Percentiles rank a stretch among this genome's conserved stretches.
These are phyloP conservation scores for Aphanoascus verrucosus DNA, from an alignment of 2,329 filamentous ascomycete species.

Conservation along the genomic window DNA sequence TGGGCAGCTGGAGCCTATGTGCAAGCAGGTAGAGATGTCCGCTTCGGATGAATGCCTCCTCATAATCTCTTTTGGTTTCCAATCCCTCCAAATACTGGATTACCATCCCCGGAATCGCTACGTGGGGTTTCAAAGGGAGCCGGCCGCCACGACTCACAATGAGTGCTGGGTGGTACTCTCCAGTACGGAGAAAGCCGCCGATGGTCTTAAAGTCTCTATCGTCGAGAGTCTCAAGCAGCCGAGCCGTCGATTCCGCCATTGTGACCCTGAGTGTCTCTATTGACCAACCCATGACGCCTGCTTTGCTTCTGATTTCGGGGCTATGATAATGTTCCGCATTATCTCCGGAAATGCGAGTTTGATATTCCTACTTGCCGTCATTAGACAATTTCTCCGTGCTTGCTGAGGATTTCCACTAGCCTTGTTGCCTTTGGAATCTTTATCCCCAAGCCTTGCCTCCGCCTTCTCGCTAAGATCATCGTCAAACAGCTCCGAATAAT, in stretches of 20 bases:
- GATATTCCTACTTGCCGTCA: neutral
- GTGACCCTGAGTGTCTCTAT: neutral
- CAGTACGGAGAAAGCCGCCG: conserved; percentile 4
- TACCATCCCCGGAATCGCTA: neutral
- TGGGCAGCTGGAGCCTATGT: conserved; percentile 4
- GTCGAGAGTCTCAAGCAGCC: neutral
- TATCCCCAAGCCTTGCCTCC: too few relatives aligned
- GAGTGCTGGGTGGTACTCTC: conserved; percentile 5
- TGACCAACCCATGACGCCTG: neutral
- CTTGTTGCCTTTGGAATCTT: too few relatives aligned
- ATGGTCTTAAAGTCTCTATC: neutral
- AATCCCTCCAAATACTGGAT: conserved; percentile 11
- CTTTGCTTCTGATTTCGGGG: neutral
- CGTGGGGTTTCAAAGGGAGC: neutral
- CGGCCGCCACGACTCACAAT: neutral
- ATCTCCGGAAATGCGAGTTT: neutral
- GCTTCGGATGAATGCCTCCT: conserved; percentile 4
- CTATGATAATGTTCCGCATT: neutral
- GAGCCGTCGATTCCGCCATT: neutral
- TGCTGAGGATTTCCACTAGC: neutral
- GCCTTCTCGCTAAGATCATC: too few relatives aligned
- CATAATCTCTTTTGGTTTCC: conserved; percentile 1
- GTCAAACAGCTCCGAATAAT: too few relatives aligned
- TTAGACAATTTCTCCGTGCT: neutral
- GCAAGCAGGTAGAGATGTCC: conserved; percentile 8